phyloP scores from a whole-genome alignment of 2,329 filamentous ascomycete species.

The Lasiodiplodia hormozganensis region DNA sequence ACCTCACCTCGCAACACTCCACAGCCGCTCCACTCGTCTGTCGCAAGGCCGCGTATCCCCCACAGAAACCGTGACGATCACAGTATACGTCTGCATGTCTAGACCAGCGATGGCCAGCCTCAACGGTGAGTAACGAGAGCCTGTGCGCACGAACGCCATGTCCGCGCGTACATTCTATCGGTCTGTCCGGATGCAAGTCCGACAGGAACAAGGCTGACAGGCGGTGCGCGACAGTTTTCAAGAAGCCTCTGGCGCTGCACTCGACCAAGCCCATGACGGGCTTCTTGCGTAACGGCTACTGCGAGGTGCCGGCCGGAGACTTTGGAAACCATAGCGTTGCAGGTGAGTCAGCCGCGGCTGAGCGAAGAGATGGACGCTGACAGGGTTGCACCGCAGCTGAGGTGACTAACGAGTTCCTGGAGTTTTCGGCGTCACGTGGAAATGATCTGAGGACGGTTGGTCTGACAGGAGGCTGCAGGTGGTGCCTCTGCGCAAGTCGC shows the following conservation, averaged over 20 bases:
- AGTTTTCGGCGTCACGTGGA: constrained; percentile 64
- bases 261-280: constrained; percentile 66
- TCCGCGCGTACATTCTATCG: neutral
- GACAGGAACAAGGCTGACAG: neutral
- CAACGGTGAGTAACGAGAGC: constrained; percentile 20
- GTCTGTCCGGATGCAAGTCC: neutral
- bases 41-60: constrained; percentile 16
- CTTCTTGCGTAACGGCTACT: constrained; percentile 68
- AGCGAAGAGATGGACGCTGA: neutral
- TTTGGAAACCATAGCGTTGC: constrained; percentile 67
- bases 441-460: constrained; percentile 65
- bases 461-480: constrained; percentile 65
- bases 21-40: neutral
- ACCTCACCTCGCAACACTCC: constrained; percentile 4
- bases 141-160: neutral
- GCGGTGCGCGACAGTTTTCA: constrained; percentile 56
- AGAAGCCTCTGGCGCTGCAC: constrained; percentile 64
- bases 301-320: constrained; percentile 61
- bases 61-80: neutral
- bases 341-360: constrained; percentile 36
- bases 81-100: neutral
- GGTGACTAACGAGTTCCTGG: constrained; percentile 67
- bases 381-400: constrained; percentile 40
- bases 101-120: constrained; percentile 25
- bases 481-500: constrained; percentile 67